Conservation (phyloP, 805 yeast species). For the Ogataea henricii region DNA sequence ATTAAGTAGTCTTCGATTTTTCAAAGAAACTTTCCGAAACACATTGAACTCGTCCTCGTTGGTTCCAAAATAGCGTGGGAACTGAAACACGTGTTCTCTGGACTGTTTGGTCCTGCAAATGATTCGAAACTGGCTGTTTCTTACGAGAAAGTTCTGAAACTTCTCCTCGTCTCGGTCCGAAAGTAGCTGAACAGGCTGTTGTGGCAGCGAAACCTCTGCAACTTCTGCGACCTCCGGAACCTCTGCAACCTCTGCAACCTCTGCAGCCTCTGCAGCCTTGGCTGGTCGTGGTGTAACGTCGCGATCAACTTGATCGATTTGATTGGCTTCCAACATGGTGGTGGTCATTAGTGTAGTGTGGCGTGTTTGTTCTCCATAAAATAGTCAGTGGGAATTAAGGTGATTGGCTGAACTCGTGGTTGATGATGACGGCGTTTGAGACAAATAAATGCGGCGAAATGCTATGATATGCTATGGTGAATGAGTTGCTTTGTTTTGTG, state of each 20-base stretch:
- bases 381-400: not conserved
- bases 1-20: constrained; percentile 22
- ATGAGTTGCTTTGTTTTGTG: not conserved
- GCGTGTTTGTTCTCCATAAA: constrained; percentile 5
- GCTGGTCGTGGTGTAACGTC: not conserved
- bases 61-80: constrained; percentile 38
- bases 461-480: constrained; percentile 6
- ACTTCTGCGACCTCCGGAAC: not conserved
- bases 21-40: constrained; percentile 27
- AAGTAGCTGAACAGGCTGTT: constrained; percentile 1
- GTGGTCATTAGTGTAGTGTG: constrained; percentile 1
- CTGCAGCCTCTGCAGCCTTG: not conserved
- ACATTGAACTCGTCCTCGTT: constrained; percentile 31
- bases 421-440: not conserved
- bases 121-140: constrained; percentile 21
- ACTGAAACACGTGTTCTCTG: constrained; percentile 11
- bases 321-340: constrained; percentile 3
- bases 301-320: not conserved
- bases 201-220: not conserved
- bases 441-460: constrained; percentile 3
- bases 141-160: constrained; percentile 29
- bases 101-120: constrained; percentile 20
- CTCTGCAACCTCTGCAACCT: not conserved
- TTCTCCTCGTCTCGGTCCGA: constrained; percentile 26
- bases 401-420: not conserved